Base-by-base conservation (phyloP, 2,329 filamentous ascomycete species). In the Sporothrix variecibatus region DNA sequence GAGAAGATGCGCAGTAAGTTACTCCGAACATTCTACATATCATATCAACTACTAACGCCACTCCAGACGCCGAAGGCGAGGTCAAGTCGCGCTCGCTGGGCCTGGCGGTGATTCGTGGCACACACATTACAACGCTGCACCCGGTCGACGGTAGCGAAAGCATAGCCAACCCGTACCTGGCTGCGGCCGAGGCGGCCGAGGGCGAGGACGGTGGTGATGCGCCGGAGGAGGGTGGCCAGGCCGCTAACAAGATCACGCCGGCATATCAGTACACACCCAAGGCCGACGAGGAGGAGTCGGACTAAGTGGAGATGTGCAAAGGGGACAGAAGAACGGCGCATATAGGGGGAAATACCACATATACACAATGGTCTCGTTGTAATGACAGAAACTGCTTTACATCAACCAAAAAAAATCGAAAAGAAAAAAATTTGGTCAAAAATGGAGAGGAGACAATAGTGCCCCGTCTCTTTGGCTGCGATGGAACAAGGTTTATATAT, bases 121-220 rank as follows among this genome's bases (percentile, higher is more conserved):
- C 96, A 8, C 87, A 99, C 65, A 90, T 99, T 73, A 95, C 98
- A 53, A 89, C 97, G 76, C 94, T 99, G 81, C 96, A 94, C 76
- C 96, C 96, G 3, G 88, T 96, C 71, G 95, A 98, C 80, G 96
- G 96, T 73, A 98, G 94, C 84, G 95, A 98, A 84, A 92, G 95
- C 83, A 99, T 99, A 79, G 90, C 93, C 79, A 99, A 99, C 82
- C 96, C 96, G 0, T 99, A 98, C 80, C 86, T 93, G 72, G 90
- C 94, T 80, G 86, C 88, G 31, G 92, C 94, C 67, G 92, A 94
- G 77, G 90, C 87, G 68, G 76, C 65, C 11, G 72, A 73, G 28
- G 72, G 72, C 23, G 72, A 72, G n/a, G 60, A 38, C 12, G 34
- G 34, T 34, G 34, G 34, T 20, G 43, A 23, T 20, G 26, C 70